These are phyloP conservation scores for Collybia mongolica DNA, from an alignment of 768 basidiomycete species.

Conservation along the genomic window DNA sequence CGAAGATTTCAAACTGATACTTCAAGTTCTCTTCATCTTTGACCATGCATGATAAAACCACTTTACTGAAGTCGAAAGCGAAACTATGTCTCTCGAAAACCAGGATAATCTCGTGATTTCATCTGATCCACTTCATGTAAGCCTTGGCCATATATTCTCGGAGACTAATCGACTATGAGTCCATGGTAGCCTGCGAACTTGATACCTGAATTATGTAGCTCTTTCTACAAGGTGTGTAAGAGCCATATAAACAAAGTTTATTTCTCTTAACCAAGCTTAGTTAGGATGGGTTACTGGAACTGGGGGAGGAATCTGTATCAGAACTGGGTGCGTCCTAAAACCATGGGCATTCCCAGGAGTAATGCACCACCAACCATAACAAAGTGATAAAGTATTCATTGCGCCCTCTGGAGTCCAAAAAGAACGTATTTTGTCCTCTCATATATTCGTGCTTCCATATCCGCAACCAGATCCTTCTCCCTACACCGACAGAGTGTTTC, in stretches of 20 bases:
- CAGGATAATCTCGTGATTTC: conserved; percentile 58
- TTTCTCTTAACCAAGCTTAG: conserved; percentile 19
- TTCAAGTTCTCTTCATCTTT: too few species aligned
- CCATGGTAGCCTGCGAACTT: conserved; percentile 78
- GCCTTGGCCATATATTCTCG: conserved; percentile 14
- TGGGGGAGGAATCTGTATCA: conserved; percentile 78
- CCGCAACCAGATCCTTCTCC: conserved; percentile 61
- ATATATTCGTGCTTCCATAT: conserved; percentile 87
- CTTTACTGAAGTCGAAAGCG: not conserved
- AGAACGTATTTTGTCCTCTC: conserved; percentile 76
- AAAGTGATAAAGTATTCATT: conserved; percentile 76
- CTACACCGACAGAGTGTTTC: conserved; percentile 70
- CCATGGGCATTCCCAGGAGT: too few species aligned
- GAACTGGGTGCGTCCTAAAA: conserved; percentile 48
- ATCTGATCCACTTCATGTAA: conserved; percentile 60
- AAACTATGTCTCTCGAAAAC: conserved; percentile 20
- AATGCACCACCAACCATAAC: not conserved
- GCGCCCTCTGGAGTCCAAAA: conserved; percentile 92
- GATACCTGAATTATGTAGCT: conserved; percentile 80
- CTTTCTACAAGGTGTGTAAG: conserved; percentile 63
- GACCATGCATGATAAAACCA: too few species aligned
- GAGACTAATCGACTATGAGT: conserved; percentile 1
- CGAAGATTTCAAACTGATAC: too few species aligned
- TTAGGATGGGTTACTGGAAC: conserved; percentile 94
- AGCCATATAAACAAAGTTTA: conserved; percentile 3